Conservation (phyloP, 208 protist genomes). For the Tritrichomonas foetus region DNA sequence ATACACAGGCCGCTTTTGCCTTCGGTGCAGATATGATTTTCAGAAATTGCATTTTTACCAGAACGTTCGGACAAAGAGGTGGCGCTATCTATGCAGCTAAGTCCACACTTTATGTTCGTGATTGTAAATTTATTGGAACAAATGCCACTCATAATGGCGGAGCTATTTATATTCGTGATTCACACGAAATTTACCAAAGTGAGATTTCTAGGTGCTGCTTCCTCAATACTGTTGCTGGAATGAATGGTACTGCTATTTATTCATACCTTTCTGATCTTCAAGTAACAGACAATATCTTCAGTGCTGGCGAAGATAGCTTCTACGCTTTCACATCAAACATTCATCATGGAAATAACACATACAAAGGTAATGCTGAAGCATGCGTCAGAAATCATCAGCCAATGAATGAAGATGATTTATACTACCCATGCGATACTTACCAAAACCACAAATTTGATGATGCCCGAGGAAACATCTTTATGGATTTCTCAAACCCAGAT, state of each 20-base stretch:
- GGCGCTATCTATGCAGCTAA: constrained; percentile 24
- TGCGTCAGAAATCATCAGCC: not conserved
- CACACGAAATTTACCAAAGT: not conserved
- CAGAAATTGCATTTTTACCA: constrained; percentile 27
- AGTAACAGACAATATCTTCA: not conserved
- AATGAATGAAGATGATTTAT: constrained; percentile 7
- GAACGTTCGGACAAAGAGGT: not conserved
- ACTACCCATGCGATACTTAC: constrained; percentile 34
- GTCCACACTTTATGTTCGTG: constrained; percentile 3
- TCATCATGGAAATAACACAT: not conserved
- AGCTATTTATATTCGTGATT: constrained; percentile 34
- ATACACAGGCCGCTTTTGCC: not conserved
- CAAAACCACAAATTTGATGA: not conserved
- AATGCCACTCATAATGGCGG: not conserved
- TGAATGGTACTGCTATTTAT: constrained; percentile 22
- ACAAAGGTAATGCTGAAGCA: not conserved
- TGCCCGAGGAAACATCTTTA: not conserved
- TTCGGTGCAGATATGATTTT: constrained; percentile 19
- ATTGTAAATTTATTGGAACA: constrained; percentile 18
- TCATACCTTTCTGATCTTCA: not conserved
- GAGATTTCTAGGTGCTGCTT: constrained; percentile 38
- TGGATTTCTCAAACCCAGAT: not conserved
- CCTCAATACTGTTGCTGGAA: constrained; percentile 1
- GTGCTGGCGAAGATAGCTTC: not conserved
- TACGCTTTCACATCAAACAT: not conserved